Conservation (phyloP, 129 eudicot genomes). For the Flaveria linearis region DNA sequence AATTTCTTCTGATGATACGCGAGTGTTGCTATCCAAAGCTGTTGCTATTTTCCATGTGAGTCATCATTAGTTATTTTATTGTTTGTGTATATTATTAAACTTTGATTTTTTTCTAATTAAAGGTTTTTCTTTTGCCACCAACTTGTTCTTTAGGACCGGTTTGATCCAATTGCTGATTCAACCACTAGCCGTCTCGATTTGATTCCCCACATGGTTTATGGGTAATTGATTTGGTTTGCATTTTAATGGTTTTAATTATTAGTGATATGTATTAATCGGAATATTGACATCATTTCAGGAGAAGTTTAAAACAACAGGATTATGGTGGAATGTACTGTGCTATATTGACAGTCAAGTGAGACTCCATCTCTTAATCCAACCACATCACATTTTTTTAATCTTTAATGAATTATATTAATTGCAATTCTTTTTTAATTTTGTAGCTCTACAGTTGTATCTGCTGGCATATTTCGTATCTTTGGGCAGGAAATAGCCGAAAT, state of each 20-base stretch:
- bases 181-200: slow-evolving; percentile 59
- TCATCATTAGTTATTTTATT: slow-evolving; percentile 10
- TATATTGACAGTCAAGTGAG: slow-evolving; percentile 75
- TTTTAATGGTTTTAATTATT: neutral
- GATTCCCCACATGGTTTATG: slow-evolving; percentile 82
- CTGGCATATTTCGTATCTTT: slow-evolving; percentile 83
- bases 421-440: slow-evolving; percentile 25
- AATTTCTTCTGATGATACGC: slow-evolving; percentile 57
- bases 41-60: slow-evolving; percentile 92
- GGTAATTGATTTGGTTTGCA: slow-evolving; percentile 41
- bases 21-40: slow-evolving; percentile 64
- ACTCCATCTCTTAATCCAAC: neutral
- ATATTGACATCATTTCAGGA: slow-evolving; percentile 47
- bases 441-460: slow-evolving; percentile 79
- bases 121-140: neutral
- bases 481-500: slow-evolving; percentile 81
- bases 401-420: neutral
- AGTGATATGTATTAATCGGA: neutral
- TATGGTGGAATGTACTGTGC: slow-evolving; percentile 93
- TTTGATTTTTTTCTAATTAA: neutral
- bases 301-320: slow-evolving; percentile 54
- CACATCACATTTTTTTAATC: neutral
- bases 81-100: slow-evolving; percentile 1
- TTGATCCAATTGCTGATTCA: slow-evolving; percentile 75
- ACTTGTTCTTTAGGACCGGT: slow-evolving; percentile 54